Conservation (phyloP, 1,139 yeast species). For the Nakaseomyces nivariensis region DNA sequence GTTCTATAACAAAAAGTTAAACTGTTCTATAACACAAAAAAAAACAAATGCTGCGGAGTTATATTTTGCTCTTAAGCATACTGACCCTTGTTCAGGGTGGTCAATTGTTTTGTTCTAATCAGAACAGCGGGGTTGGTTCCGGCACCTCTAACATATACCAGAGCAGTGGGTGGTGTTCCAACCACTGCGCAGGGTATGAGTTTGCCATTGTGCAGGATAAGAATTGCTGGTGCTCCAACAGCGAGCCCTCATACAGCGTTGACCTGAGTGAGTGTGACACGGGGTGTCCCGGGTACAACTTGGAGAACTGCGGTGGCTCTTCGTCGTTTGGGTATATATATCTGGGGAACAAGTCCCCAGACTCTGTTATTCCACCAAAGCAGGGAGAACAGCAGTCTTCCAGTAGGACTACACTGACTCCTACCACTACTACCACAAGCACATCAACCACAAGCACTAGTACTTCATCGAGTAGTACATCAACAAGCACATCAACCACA, state of each 20-base stretch:
- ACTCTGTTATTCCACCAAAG: slow-evolving; percentile 1
- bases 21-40: neutral
- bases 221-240: slow-evolving; percentile 20
- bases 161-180: slow-evolving; percentile 18
- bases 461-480: neutral
- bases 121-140: neutral
- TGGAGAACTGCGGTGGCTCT: slow-evolving; percentile 16
- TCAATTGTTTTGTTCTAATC: neutral
- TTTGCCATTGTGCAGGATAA: slow-evolving; percentile 18
- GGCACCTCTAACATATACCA: slow-evolving; percentile 6
- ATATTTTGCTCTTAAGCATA: neutral
- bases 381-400: neutral
- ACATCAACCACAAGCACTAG: neutral
- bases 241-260: slow-evolving; percentile 7
- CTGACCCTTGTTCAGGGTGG: neutral
- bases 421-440: neutral
- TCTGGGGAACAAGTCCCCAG: slow-evolving; percentile 8
- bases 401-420: neutral
- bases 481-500: slow-evolving; percentile 3
- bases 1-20: neutral
- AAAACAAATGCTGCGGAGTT: neutral
- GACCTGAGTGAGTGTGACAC: slow-evolving; percentile 11
- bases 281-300: slow-evolving; percentile 18
- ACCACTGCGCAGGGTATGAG: slow-evolving; percentile 10
- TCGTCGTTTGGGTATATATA: slow-evolving; percentile 15